Evolutionary conservation across 148 eudicot genomes (phyloP).

Genomic region (Euryodendron excelsum): DNA sequence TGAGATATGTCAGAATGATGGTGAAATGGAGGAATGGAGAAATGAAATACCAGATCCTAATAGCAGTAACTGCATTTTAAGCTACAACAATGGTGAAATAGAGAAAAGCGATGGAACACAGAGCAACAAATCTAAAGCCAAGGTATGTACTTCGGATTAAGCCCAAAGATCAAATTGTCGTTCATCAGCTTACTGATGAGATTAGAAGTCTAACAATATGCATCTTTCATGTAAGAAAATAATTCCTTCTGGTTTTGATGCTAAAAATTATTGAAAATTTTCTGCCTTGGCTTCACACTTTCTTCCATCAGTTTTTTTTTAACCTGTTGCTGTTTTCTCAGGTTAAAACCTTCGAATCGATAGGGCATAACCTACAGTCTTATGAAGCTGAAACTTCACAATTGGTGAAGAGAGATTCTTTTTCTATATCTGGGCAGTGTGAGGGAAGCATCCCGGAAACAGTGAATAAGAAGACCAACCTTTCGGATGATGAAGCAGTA

Average conservation of each 20-base stretch:
- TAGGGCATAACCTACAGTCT: constrained; percentile 12
- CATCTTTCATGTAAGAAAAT: background rate
- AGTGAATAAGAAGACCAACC: constrained; percentile 15
- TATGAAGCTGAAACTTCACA: constrained; percentile 26
- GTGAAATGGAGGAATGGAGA: constrained; percentile 27
- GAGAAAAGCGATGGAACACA: constrained; percentile 6
- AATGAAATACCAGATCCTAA: constrained; percentile 36
- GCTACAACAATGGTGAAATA: constrained; percentile 14
- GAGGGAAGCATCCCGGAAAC: constrained; percentile 21
- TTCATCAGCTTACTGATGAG: background rate
- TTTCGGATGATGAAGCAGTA: constrained; percentile 27
- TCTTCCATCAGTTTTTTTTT: background rate
- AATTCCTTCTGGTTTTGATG: background rate
- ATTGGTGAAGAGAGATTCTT: constrained; percentile 12
- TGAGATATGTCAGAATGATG: constrained; percentile 19
- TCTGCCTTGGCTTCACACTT: constrained; percentile 5
- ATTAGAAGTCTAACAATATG: background rate
- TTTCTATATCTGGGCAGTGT: constrained; percentile 15
- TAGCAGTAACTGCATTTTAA: constrained; percentile 23
- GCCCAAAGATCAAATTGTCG: background rate
- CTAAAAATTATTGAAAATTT: background rate
- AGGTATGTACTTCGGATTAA: constrained; percentile 17
- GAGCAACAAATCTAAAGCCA: constrained; percentile 4
- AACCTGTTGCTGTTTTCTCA: constrained; percentile 13
- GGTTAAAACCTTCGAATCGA: constrained; percentile 24